These are phyloP conservation scores for Polyporus arcularius DNA, from an alignment of 768 basidiomycete genomes.

Conservation along the genomic window DNA sequence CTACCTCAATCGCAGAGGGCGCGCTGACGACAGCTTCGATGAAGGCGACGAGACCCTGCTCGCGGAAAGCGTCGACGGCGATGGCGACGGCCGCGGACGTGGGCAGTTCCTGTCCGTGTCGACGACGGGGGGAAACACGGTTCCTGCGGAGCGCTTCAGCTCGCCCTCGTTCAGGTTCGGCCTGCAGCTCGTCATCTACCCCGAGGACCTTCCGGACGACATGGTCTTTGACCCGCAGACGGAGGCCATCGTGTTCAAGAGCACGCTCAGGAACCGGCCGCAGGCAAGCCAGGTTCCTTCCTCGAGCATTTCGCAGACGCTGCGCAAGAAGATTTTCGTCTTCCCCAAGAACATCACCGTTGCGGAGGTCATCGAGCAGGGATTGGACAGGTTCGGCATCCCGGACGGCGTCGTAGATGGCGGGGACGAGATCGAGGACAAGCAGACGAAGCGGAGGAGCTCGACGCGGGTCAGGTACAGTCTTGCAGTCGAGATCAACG, in stretches of 20 bases:
- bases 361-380: constrained; percentile 92
- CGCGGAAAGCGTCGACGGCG: constrained; percentile 39
- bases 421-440: constrained; percentile 97
- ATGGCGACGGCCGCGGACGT: constrained; percentile 25
- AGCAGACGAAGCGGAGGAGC: constrained; percentile 79
- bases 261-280: constrained; percentile 61
- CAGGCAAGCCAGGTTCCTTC: constrained; percentile 44
- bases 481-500: constrained; percentile 58
- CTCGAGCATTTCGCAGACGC: constrained; percentile 55
- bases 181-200: constrained; percentile 83
- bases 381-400: constrained; percentile 92
- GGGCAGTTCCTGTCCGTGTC: constrained; percentile 45
- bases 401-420: constrained; percentile 97
- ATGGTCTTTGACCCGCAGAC: constrained; percentile 93
- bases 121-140: constrained; percentile 40
- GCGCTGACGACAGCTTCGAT: constrained; percentile 44
- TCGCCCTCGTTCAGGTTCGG: constrained; percentile 86
- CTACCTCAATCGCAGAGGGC: constrained; percentile 76
- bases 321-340: constrained; percentile 81
- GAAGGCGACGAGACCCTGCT: constrained; percentile 46
- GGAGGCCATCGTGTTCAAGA: constrained; percentile 90
- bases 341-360: constrained; percentile 96
- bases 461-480: constrained; percentile 79
- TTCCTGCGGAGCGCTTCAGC: constrained; percentile 71
- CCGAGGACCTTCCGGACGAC: constrained; percentile 90